Base-by-base conservation (phyloP, 352 stramenopile species). In the Pseudoperonospora humuli region DNA sequence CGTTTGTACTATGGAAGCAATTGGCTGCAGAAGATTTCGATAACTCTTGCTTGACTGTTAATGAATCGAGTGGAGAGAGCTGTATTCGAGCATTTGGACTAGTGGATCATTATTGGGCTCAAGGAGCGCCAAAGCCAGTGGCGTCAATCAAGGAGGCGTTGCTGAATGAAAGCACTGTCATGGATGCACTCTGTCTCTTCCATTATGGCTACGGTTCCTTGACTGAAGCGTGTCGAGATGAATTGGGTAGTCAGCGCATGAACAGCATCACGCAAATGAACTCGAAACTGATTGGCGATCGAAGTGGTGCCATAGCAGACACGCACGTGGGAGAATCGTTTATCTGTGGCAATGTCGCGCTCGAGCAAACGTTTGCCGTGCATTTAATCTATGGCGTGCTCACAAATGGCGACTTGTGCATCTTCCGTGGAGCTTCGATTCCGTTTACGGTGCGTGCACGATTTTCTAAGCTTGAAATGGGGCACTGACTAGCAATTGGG, bases 1-100 rank as follows among this genome's bases (percentile, higher is more conserved):
- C 70, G 8, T 92, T 93, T 51, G 63, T 73, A 17, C 27, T 84
- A 19, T 91, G 79, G 79, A 86, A 87, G 45, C 50, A 51, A 9
- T 74, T 86, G 21, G 47, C 45, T 27, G 60, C 56, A 13, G 39
- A 46, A 2, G 74, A 88, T 37, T 65, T 73, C 3, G 66, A 28
- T 17, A 38, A 25, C 14, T 55, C 54, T 13, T 45, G 42, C 7
- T 26, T 57, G 27, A 13, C 21, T n/a, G 46, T 49, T 2, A 28
- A 56, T 10, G 33, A 42, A 6, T 20, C 11, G 13, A 45, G 31
- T 19, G 15, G 45, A 6, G 38, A 52, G 18, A 57, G 15, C 19
- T 20, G 21, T 8, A 54, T 70, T 17, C 46, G 32, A 40, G 19
- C 31, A 29, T 66, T 74, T 47, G 64, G 64, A 7, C 28, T 74